These are phyloP conservation scores for Datura wrightii DNA, from an alignment of 257 asterid species.

Conservation along the genomic window DNA sequence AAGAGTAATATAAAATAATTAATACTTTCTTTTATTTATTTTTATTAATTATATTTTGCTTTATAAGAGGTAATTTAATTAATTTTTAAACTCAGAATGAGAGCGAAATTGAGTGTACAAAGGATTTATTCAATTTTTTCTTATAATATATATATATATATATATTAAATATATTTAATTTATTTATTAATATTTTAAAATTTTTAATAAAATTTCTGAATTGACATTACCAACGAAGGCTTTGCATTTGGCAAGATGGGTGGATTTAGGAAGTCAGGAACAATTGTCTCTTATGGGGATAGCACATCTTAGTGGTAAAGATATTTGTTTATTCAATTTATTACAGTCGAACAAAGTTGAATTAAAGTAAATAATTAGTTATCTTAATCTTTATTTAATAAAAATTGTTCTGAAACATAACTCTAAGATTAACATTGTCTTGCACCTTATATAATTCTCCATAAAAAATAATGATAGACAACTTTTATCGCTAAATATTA, in stretches of 20 bases:
- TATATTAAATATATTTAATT: not conserved
- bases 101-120: not conserved
- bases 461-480: not conserved
- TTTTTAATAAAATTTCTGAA: not conserved
- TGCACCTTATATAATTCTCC: not conserved
- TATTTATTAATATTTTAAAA: not conserved
- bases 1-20: not conserved
- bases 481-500: not conserved
- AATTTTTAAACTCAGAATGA: no score
- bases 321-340: not conserved
- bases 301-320: slow-evolving; percentile 5
- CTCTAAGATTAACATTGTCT: not conserved
- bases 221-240: fast-evolving
- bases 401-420: not conserved
- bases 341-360: not conserved
- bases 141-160: not conserved
- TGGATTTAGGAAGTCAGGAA: not conserved
- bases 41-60: no score
- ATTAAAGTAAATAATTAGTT: not conserved
- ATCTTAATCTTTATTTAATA: not conserved
- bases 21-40: no score
- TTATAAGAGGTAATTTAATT: no score
- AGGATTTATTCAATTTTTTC: not conserved
- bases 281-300: not conserved
- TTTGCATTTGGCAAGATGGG: not conserved